Evolutionary conservation across 148 eudicot genomes (phyloP), one percentile per base, ranked within the genome.

Genomic region (Euryodendron excelsum): DNA sequence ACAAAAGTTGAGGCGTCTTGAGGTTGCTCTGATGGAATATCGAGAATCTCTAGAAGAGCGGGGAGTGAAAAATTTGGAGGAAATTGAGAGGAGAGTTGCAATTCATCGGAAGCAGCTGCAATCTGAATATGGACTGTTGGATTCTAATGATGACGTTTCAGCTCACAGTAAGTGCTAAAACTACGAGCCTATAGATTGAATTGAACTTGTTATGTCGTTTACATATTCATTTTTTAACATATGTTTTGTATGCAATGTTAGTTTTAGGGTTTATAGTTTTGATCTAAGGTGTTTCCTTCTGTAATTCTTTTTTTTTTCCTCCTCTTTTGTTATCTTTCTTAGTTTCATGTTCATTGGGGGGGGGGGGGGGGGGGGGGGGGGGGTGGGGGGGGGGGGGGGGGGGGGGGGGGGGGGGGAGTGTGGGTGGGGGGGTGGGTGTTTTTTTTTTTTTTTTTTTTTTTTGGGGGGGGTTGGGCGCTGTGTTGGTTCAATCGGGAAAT

Each of bases 1-100:
- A 69, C 98, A 93, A 89, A 93, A 93, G 68, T 76, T 96, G 84
- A 91, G 99, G 76, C 92, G 90, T 28, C 82, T 96, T 66, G 99
- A 96, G 85, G 99, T 93, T 85, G 94, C 92, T 36, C 66, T 93
- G 86, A 96, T 96, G 77, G 98, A 93, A 88, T 93, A 93, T 77
- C 98, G 94, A 65, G 99, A 93, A 87, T 84, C 88, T 64, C 89
- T 96, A 63, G 99, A 96, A 84, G 98, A 96, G 53, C 77, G 83
- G 33, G 97, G 97, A 69, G 53, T 91, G 37, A 91, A 85, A 78
- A 93, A 83, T 83, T 31, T 77, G 9, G 98, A 89, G 69, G 99
- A 96, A 84, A 87, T 93, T 56, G 99, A 96, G 80, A 84, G 74
- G 80, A 93, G 91, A 86, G 94, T 93, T 68, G 87, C 93, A 78